Base-by-base conservation (phyloP, 257 asterid genomes). In the Capsicum rhomboideum region DNA sequence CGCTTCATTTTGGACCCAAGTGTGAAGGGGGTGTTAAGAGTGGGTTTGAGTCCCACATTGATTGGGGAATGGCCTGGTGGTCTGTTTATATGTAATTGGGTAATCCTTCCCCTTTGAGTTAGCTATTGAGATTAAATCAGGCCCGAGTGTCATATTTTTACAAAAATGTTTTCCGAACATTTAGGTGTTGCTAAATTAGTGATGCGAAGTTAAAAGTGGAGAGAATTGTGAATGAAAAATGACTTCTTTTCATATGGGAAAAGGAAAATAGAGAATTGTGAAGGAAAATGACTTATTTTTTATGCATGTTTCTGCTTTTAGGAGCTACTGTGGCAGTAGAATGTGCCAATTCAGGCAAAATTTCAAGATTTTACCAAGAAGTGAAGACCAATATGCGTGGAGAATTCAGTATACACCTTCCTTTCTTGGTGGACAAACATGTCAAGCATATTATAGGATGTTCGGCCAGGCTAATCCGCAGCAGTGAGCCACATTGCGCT, bases 241-340 rank as follows among this genome's bases (percentile, higher is more conserved):
- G n/a, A n/a, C n/a, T n/a, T n/a, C n/a, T n/a, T n/a, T n/a, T n/a
- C n/a, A n/a, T n/a, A n/a, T n/a, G n/a, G n/a, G n/a, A n/a, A n/a
- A n/a, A n/a, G n/a, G n/a, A n/a, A n/a, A n/a, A n/a, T n/a, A 53
- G 58, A 53, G 14, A 53, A 53, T 54, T 66, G 46, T 29, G 23
- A 66, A 66, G 46, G 74, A 29, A 54, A 54, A 54, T 17, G 23
- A 54, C n/a, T 16, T 53, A 10, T 8, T 42, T 42, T 42, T 42
- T 42, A 31, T 12, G 82, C 56, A 20, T 31, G 28, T 58, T 58
- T 56, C 16, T 53, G 17, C 9, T 63, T 28, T 28, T 28, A 95
- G 99, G 99, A 80, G 99, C 99, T 71, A 83, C 93, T 3, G 95
- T 94, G 75, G 95, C 89, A 20, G 91, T 95, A 31, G 96, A 92